These are phyloP conservation scores for Schizopora paradoxa DNA, from an alignment of 1,284 basidiomycete species.

Conservation along the genomic window DNA sequence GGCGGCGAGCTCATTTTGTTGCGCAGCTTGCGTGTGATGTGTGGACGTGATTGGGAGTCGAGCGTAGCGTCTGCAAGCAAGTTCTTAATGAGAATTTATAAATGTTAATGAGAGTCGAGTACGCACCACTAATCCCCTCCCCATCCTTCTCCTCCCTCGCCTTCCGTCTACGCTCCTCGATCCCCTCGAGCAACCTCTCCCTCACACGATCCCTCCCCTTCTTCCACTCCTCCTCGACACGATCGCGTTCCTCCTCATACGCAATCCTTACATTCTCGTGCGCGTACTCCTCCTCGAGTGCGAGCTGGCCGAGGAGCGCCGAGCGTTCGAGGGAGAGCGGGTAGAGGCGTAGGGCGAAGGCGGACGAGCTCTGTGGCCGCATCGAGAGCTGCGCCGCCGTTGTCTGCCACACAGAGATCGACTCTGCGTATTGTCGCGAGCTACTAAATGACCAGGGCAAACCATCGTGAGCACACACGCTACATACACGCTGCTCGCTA, in stretches of 20 bases:
- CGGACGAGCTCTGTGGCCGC: constrained; percentile 54
- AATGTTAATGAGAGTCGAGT: constrained; percentile 10
- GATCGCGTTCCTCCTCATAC: constrained; percentile 69
- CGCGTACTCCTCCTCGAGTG: constrained; percentile 58
- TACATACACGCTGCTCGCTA: no score
- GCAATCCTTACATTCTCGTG: constrained; percentile 57
- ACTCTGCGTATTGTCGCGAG: constrained; percentile 49
- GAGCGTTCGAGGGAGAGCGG: constrained; percentile 70
- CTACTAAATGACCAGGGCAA: constrained; percentile 26
- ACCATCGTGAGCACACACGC: no score
- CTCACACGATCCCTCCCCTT: constrained; percentile 64
- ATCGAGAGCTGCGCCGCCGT: constrained; percentile 55
- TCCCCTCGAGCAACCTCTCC: constrained; percentile 72
- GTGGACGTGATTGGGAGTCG: constrained; percentile 69
- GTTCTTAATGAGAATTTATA: constrained; percentile 3
- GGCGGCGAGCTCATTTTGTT: constrained; percentile 71
- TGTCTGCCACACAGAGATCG: constrained; percentile 48
- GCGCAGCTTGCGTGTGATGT: constrained; percentile 72
- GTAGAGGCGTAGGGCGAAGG: constrained; percentile 65
- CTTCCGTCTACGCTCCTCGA: constrained; percentile 68
- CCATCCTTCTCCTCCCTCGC: constrained; percentile 80
- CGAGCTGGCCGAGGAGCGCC: constrained; percentile 57
- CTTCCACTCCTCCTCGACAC: constrained; percentile 74
- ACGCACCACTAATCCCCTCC: constrained; percentile 62
- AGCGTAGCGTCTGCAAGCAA: constrained; percentile 50